These are phyloP conservation scores for Seiridium unicorne DNA, from an alignment of 2,329 filamentous ascomycete species.

Conservation along the genomic window DNA sequence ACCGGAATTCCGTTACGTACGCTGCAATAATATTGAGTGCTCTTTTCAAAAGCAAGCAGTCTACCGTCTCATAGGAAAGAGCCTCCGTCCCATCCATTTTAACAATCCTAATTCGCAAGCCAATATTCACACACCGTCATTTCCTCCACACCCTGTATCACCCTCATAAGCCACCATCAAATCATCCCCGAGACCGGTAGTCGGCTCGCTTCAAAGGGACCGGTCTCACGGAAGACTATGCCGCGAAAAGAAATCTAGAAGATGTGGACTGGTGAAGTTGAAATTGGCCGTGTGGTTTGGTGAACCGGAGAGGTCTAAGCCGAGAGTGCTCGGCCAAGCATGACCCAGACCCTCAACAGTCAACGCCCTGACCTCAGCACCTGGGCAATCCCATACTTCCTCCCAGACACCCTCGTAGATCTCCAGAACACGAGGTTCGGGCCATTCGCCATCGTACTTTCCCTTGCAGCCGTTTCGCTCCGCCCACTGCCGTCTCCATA, in stretches of 20 bases:
- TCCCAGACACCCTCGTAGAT: slow-evolving; percentile 15
- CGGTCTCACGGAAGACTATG: slow-evolving; percentile 10
- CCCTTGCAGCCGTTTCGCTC: slow-evolving; percentile 14
- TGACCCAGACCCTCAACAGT: slow-evolving; percentile 16
- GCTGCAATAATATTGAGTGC: too few species aligned
- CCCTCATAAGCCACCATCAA: too few species aligned
- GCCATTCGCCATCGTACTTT: slow-evolving; percentile 11
- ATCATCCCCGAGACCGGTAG: too few species aligned
- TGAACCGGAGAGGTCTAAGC: slow-evolving; percentile 12
- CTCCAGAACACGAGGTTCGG: slow-evolving; percentile 11
- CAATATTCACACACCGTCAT: too few species aligned
- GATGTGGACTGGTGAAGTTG: slow-evolving; percentile 16
- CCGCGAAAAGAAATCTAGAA: slow-evolving; percentile 18
- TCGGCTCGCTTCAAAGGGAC: too few species aligned
- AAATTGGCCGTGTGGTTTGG: slow-evolving; percentile 17
- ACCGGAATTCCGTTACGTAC: too few species aligned
- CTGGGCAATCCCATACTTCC: slow-evolving; percentile 16
- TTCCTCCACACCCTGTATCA: too few species aligned
- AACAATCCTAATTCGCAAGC: too few species aligned
- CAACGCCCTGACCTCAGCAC: slow-evolving; percentile 16
- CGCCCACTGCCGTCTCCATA: slow-evolving; percentile 17
- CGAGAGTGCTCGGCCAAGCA: slow-evolving; percentile 16
- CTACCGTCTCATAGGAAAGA: too few species aligned
- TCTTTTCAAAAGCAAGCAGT: too few species aligned
- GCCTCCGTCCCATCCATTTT: too few species aligned